phyloP scores from a whole-genome alignment of 345 rosid species.

The Syzygium aqueum region DNA sequence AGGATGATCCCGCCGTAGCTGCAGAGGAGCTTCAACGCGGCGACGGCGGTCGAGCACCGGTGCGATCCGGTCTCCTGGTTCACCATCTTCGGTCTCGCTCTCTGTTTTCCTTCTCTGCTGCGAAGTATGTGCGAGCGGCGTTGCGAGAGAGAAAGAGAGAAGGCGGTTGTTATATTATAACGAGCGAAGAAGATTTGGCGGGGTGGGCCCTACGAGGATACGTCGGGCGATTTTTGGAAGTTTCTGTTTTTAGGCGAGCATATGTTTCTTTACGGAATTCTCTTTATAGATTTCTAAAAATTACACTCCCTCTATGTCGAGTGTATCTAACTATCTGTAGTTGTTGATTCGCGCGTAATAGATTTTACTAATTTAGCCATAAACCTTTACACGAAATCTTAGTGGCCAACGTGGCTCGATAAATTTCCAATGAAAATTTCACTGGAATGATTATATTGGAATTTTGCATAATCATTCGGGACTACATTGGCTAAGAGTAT shows the following conservation, averaged over 20 bases:
- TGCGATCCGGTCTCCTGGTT: not conserved
- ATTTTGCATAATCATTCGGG: not conserved
- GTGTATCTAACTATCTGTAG: no score
- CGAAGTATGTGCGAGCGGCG: not conserved
- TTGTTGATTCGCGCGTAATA: no score
- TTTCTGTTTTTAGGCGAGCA: not conserved
- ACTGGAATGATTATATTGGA: no score
- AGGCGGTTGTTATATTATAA: not conserved
- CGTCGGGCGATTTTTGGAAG: not conserved
- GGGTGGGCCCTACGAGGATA: not conserved
- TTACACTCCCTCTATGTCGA: no score
- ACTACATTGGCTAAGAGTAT: fast-evolving
- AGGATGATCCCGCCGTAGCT: constrained; percentile 80
- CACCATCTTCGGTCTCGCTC: not conserved
- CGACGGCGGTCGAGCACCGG: constrained; percentile 9
- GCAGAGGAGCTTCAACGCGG: constrained; percentile 66
- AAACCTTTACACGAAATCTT: no score
- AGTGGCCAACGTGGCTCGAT: no score
- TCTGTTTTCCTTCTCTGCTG: not conserved
- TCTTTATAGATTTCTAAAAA: no score
- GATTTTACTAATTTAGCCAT: no score
- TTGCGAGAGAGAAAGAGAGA: not conserved
- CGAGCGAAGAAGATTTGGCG: not conserved
- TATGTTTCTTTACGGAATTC: not conserved
- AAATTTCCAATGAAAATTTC: no score